Conservation (phyloP, 768 basidiomycete species). For the Antrodiella citrinella region DNA sequence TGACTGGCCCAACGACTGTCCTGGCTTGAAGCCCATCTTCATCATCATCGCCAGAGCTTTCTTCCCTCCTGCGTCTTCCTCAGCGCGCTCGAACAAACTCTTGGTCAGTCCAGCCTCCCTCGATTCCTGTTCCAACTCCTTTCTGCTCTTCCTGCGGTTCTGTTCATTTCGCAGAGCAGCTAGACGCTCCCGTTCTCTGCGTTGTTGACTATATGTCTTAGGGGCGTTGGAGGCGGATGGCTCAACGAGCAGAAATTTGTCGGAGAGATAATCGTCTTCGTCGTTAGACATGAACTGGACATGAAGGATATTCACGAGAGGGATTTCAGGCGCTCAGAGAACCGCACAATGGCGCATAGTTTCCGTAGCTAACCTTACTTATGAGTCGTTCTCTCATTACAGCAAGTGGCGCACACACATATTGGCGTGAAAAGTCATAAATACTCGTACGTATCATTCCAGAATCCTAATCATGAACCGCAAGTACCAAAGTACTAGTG, state of each 20-base stretch:
- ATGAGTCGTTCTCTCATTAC: no score
- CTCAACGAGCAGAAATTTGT: constrained; percentile 56
- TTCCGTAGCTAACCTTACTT: no score
- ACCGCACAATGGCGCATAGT: not conserved
- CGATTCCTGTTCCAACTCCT: constrained; percentile 65
- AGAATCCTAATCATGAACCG: not conserved
- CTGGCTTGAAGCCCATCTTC: constrained; percentile 90
- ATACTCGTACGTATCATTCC: not conserved
- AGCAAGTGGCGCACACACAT: no score
- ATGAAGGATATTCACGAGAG: not conserved
- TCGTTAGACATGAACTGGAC: constrained; percentile 75
- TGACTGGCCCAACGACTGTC: constrained; percentile 60
- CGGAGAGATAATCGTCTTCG: constrained; percentile 84
- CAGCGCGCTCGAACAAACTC: constrained; percentile 73
- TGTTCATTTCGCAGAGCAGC: constrained; percentile 59
- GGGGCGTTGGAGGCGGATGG: constrained; percentile 28
- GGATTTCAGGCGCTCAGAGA: constrained; percentile 9
- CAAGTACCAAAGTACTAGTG: not conserved
- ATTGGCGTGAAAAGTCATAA: not conserved
- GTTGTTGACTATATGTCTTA: constrained; percentile 63
- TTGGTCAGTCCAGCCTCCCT: constrained; percentile 71
- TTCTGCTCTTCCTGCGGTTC: constrained; percentile 54
- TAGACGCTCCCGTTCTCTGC: constrained; percentile 54
- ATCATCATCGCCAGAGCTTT: constrained; percentile 88
- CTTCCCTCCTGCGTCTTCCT: constrained; percentile 51